Evolutionary conservation across 2,329 filamentous ascomycete genomes (phyloP), one percentile per base, ranked within the genome.

Genomic region (Anisogramma anomala): DNA sequence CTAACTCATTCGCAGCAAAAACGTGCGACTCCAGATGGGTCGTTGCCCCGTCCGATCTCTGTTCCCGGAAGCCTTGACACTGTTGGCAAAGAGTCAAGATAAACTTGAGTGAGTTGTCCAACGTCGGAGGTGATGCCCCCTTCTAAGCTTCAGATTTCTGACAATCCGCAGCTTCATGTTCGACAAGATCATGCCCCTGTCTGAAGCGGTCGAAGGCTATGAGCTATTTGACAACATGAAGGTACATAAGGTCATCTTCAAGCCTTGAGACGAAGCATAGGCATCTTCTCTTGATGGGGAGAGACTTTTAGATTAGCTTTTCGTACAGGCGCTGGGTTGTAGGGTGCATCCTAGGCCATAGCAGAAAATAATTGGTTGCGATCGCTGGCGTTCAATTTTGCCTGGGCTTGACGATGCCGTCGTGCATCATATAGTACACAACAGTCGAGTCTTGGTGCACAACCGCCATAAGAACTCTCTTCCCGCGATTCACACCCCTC

Each of bases 321-420:
- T n/a, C n/a, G n/a, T n/a, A n/a, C n/a, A n/a, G n/a, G n/a, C n/a
- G n/a, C n/a, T n/a, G n/a, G n/a, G n/a, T n/a, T n/a, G n/a, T n/a
- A n/a, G 26, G 11, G n/a, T 10, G n/a, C 8, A 20, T 13, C 2
- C 14, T 11, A 30, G 35, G 11, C 10, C 18, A 37, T 30, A 30
- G 13, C 11, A 22, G 27, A 28, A 15, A 6, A 10, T n/a, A 31
- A 25, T 11, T 25, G 13, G 13, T 32, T n/a, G n/a, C 10, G 23
- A 18, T 23, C 10, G 20, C 11, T 17, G n/a, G n/a, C n/a, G 17
- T 18, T 71, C 64, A 89, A 57, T 91, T 91, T 58, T 89, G 84
- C 43, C 84, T 70, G 18, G 84, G 84, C 65, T 89, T 91, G 39
- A 89, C 82, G 49, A 88, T 77, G n/a, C 84, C 84, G 58, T 89